These are phyloP conservation scores for Penicillium sp. DNA, from an alignment of 2,329 filamentous ascomycete species.

Conservation along the genomic window DNA sequence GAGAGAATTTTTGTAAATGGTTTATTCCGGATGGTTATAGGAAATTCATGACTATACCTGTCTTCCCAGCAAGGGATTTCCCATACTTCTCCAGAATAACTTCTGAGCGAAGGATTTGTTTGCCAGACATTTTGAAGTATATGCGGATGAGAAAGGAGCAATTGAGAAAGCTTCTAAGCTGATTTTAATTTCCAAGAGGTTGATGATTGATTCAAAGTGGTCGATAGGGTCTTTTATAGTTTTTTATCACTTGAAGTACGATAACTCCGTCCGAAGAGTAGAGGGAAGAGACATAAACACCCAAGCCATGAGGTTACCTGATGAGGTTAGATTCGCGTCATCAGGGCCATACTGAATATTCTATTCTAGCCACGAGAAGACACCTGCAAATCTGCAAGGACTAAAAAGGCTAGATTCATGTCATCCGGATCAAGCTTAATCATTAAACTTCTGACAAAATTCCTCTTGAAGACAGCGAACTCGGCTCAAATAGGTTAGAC, in stretches of 20 bases:
- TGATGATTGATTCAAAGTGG: too few relatives aligned
- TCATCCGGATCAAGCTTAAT: background rate
- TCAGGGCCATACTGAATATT: background rate
- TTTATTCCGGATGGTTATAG: too few relatives aligned
- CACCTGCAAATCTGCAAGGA: background rate
- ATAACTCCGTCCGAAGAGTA: too few relatives aligned
- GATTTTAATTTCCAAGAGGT: too few relatives aligned
- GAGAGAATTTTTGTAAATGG: background rate
- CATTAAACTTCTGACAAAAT: background rate
- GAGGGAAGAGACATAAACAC: background rate
- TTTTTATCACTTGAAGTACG: too few relatives aligned
- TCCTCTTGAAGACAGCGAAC: background rate
- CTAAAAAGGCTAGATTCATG: background rate
- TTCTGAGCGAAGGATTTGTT: conserved; percentile 24
- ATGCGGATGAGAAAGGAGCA: too few relatives aligned
- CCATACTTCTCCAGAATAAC: conserved; percentile 24
- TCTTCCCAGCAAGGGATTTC: conserved; percentile 21
- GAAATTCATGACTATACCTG: conserved; percentile 13
- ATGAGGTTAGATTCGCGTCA: conserved; percentile 13
- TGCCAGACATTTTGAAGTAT: conserved; percentile 11
- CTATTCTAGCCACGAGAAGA: background rate
- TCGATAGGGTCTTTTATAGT: background rate
- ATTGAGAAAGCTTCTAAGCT: too few relatives aligned
- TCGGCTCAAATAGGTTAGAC: conserved; percentile 9
- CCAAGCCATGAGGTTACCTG: background rate